phyloP scores from a whole-genome alignment of 192 early-diverging fungal genomes.

The Rhizoclosmatium sp. region DNA sequence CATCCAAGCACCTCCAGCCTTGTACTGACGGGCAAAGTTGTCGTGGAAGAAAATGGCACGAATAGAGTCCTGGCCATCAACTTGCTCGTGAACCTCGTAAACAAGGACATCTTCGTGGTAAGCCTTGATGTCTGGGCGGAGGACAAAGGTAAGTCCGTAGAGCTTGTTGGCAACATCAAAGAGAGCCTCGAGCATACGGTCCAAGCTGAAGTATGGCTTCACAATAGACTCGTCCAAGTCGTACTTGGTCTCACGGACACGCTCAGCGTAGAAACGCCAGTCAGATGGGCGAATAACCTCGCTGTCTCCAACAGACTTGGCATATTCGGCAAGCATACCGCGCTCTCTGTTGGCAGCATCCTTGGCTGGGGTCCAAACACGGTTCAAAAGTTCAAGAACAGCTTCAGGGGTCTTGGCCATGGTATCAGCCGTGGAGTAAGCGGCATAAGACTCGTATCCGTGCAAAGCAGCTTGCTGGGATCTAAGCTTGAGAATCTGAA shows the following conservation, averaged over 20 bases:
- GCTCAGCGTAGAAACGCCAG: conserved; percentile 7
- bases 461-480: neutral
- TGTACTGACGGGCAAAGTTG: conserved; percentile 19
- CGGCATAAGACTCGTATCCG: conserved; percentile 2
- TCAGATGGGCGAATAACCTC: conserved; percentile 11
- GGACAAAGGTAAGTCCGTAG: neutral
- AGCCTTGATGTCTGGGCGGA: conserved; percentile 1
- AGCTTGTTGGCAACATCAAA: conserved; percentile 1
- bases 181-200: conserved; percentile 14
- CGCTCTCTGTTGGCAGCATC: conserved; percentile 12
- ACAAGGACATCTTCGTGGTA: conserved; percentile 13
- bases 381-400: neutral
- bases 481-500: neutral
- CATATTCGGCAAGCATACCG: conserved; percentile 4
- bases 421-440: neutral
- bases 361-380: conserved; percentile 15
- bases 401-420: conserved; percentile 12
- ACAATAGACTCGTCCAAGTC: neutral
- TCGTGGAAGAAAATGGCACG: conserved; percentile 12
- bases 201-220: conserved; percentile 19
- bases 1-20: conserved; percentile 7
- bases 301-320: conserved; percentile 3
- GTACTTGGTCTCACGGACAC: neutral
- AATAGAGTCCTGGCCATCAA: conserved; percentile 7
- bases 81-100: conserved; percentile 3